A percentile compares a stretch with the other conserved stretches of the same genome.
These are phyloP conservation scores for Geranomyces michiganensis DNA, from an alignment of 192 early-diverging fungal genomes.

Conservation along the genomic window DNA sequence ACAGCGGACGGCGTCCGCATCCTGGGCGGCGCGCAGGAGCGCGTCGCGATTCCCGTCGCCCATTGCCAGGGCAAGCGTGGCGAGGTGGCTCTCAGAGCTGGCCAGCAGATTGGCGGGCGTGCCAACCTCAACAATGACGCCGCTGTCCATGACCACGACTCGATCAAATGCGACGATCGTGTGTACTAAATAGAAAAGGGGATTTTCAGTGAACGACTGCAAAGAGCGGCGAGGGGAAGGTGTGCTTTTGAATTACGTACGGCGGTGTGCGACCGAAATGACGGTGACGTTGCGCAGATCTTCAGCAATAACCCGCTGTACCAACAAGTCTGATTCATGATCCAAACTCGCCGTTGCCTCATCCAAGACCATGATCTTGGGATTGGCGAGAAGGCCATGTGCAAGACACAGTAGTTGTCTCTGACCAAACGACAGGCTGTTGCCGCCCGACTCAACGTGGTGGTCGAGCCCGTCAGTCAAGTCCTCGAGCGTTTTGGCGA, in stretches of 20 bases:
- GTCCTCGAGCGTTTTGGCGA: neutral
- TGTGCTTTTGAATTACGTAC: slow-evolving; percentile 51
- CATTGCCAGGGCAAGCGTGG: too few relatives aligned
- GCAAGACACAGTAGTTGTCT: slow-evolving; percentile 58
- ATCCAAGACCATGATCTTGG: slow-evolving; percentile 53
- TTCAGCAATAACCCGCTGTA: slow-evolving; percentile 49
- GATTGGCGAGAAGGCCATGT: slow-evolving; percentile 48
- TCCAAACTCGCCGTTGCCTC: slow-evolving; percentile 65
- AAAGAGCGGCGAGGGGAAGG: neutral
- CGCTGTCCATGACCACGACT: slow-evolving; percentile 75
- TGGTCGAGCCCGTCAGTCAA: neutral
- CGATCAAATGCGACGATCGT: slow-evolving; percentile 83
- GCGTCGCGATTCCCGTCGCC: too few relatives aligned
- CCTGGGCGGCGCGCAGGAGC: too few relatives aligned
- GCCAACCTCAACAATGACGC: slow-evolving; percentile 76
- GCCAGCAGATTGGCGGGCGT: slow-evolving; percentile 57
- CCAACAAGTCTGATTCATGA: slow-evolving; percentile 72
- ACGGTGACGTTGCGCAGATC: slow-evolving; percentile 55
- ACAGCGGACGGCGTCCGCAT: too few relatives aligned
- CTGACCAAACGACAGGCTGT: slow-evolving; percentile 57
- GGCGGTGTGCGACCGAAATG: slow-evolving; percentile 81
- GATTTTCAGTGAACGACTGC: neutral
- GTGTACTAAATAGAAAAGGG: too few relatives aligned
- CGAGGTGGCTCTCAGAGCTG: too few relatives aligned
- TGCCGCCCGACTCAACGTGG: neutral